Evolutionary conservation across 2,329 filamentous ascomycete species (phyloP).

Genomic region (Aureobasidium zeae): DNA sequence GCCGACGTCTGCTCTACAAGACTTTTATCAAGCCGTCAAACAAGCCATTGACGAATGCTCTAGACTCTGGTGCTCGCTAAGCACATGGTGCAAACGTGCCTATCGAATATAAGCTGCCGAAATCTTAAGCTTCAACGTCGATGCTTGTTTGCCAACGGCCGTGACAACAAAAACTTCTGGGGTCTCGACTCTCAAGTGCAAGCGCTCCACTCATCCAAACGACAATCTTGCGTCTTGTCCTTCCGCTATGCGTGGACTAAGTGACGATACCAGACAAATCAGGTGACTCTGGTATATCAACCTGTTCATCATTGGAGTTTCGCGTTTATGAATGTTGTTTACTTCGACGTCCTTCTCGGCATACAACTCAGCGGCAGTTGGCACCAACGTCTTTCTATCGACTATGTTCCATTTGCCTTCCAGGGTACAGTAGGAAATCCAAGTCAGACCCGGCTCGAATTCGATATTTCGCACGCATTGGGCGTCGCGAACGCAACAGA

Average conservation of each 20-base stretch:
- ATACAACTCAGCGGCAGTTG: not conserved
- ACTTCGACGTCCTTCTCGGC: not conserved
- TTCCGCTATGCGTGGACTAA: too few species aligned
- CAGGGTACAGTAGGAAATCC: not conserved
- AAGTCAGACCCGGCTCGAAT: not conserved
- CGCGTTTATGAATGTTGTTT: too few species aligned
- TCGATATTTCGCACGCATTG: slow-evolving; percentile 2
- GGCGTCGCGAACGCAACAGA: not conserved
- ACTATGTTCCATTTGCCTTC: not conserved
- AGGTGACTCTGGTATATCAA: too few species aligned
- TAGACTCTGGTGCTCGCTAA: too few species aligned
- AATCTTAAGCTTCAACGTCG: slow-evolving; percentile 1
- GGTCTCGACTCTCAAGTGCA: too few species aligned
- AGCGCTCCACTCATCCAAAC: too few species aligned
- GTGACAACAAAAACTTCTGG: not conserved
- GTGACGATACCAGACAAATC: too few species aligned
- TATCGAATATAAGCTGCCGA: slow-evolving; percentile 8
- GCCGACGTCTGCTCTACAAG: too few species aligned
- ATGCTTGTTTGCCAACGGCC: slow-evolving; percentile 8
- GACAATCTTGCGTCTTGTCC: too few species aligned
- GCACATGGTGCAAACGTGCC: slow-evolving; percentile 5
- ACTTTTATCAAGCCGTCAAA: too few species aligned
- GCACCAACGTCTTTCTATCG: slow-evolving; percentile 11
- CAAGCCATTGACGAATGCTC: too few species aligned
- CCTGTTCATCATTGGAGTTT: too few species aligned